Conservation (phyloP, 1,139 yeast species). For the Scheffersomyces insectosa region DNA sequence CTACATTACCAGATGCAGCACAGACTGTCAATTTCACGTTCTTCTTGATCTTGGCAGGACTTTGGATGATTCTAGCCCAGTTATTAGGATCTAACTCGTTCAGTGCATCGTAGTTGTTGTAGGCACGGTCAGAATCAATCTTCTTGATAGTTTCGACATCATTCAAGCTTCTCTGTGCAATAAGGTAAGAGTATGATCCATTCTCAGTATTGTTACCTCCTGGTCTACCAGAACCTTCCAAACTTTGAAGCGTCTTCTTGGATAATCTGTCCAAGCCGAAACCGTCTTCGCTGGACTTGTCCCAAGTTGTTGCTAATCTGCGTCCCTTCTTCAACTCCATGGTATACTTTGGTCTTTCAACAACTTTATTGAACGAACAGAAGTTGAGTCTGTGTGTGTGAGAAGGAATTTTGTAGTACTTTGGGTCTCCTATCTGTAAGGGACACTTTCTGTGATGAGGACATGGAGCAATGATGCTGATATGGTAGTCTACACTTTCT, state of each 20-base stretch:
- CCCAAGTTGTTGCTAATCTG: slow-evolving; percentile 74
- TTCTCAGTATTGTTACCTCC: slow-evolving; percentile 71
- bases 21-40: slow-evolving; percentile 83
- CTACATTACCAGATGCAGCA: slow-evolving; percentile 74
- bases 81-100: slow-evolving; percentile 36
- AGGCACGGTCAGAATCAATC: slow-evolving; percentile 37
- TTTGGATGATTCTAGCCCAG: slow-evolving; percentile 75
- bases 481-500: slow-evolving; percentile 48
- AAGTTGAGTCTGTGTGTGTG: slow-evolving; percentile 64
- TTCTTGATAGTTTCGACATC: slow-evolving; percentile 31
- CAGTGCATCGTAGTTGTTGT: slow-evolving; percentile 19
- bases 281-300: slow-evolving; percentile 52
- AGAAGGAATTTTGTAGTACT: slow-evolving; percentile 60
- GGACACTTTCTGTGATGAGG: slow-evolving; percentile 89
- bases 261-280: slow-evolving; percentile 42
- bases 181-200: slow-evolving; percentile 74
- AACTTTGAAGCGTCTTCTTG: slow-evolving; percentile 26
- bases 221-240: slow-evolving; percentile 67
- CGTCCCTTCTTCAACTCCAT: slow-evolving; percentile 84
- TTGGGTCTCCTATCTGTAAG: slow-evolving; percentile 74
- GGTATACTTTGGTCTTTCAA: slow-evolving; percentile 75
- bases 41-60: slow-evolving; percentile 78
- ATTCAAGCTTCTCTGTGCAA: slow-evolving; percentile 59
- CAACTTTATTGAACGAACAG: slow-evolving; percentile 74
- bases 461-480: slow-evolving; percentile 83